phyloP scores from a whole-genome alignment of 768 basidiomycete genomes.

The Amanita brunnescens region DNA sequence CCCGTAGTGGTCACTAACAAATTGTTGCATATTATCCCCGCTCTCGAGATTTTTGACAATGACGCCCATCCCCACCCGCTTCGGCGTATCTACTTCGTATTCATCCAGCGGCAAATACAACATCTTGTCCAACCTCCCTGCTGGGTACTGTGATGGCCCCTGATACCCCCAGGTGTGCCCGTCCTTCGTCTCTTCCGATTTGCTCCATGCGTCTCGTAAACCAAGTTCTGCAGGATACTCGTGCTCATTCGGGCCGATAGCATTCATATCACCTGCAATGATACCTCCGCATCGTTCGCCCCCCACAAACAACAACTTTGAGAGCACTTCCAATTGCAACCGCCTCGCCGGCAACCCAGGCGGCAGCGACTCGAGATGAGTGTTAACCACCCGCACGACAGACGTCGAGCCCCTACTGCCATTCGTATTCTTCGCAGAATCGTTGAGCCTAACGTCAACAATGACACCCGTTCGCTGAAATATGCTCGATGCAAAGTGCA shows the following conservation, averaged over 20 bases:
- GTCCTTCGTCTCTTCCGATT: conserved; percentile 30
- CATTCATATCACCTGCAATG: conserved; percentile 69
- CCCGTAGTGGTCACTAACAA: conserved; percentile 66
- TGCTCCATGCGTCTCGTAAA: conserved; percentile 53
- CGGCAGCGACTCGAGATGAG: conserved; percentile 63
- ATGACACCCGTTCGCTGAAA: conserved; percentile 48
- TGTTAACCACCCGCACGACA: conserved; percentile 58
- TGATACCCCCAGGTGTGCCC: conserved; percentile 70
- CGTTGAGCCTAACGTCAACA: conserved; percentile 19
- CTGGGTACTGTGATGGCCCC: conserved; percentile 35
- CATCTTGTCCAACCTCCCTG: conserved; percentile 58
- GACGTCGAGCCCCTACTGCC: conserved; percentile 39
- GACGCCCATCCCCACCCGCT: conserved; percentile 48
- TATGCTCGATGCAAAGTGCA: conserved; percentile 42
- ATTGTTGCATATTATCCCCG: conserved; percentile 25
- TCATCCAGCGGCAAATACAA: conserved; percentile 43
- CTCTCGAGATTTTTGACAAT: conserved; percentile 23
- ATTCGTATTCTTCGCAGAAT: conserved; percentile 23
- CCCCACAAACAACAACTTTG: conserved; percentile 36
- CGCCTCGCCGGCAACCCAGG: conserved; percentile 32
- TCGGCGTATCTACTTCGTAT: conserved; percentile 44
- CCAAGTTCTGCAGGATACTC: conserved; percentile 34
- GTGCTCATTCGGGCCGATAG: conserved; percentile 40
- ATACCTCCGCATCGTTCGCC: conserved; percentile 46
- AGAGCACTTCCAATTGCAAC: conserved; percentile 45